Evolutionary conservation across 1,139 yeast species (phyloP), one percentile per base, ranked within the genome.

Genomic region (Scheffersomyces illinoinensis): DNA sequence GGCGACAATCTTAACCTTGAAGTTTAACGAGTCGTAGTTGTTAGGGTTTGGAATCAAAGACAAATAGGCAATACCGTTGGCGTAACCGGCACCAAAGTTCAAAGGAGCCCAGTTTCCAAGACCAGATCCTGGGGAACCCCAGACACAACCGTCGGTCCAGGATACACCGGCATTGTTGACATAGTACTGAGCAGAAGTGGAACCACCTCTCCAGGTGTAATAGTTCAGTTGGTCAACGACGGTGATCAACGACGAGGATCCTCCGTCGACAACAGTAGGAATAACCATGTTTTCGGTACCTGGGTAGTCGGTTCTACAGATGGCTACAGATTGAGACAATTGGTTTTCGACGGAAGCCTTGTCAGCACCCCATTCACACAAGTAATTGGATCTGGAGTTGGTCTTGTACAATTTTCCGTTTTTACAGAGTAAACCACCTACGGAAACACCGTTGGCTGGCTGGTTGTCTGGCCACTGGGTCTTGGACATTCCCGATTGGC

Each of bases 41-140:
- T 92, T 92, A 72, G 98, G 97, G 82, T 93, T 93, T 76, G 98
- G 97, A 78, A 93, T 91, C 78, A 95, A 82, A 19, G 98, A 91
- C 71, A 95, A 82, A 85, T 92, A 95, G 61, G 97, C 83, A 65
- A 85, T 80, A 67, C 97, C 97, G 67, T 79, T 77, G 64, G 90
- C 83, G 78, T 84, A 82, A 72, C 98, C 98, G 61, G 98, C 91
- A 75, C 99, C 99, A 68, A 95, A 85, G 78, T 89, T 91, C 67
- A 95, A 84, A 68, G 99, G 99, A 66, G 99, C 97, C 97, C 97
- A 95, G 90, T 95, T 95, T 79, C 98, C 98, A 66, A 90, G 79
- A 70, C 90, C 93, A 56, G 92, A 82, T 64, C 93, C 91, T 14
- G 83, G 71, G 53, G 86, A 74, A 74, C 98, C 97, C 98, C 98